A percentile compares a stretch with the other conserved stretches of the same genome.
These are phyloP conservation scores for Acrocalymma vagum DNA, from an alignment of 2,329 filamentous ascomycete species.

Conservation along the genomic window DNA sequence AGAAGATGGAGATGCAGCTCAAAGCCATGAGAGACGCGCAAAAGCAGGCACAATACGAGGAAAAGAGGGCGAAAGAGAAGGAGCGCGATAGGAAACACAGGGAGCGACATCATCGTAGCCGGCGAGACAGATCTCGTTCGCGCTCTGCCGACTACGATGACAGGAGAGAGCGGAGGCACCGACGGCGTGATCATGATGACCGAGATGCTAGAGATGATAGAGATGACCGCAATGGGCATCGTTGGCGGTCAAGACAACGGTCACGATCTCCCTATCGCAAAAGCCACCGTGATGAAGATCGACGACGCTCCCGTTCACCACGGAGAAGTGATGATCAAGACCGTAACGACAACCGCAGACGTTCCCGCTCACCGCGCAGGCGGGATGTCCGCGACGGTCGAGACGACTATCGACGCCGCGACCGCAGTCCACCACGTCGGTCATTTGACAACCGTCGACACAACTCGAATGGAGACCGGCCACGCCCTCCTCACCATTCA, in stretches of 20 bases:
- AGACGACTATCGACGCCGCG: conserved; percentile 27
- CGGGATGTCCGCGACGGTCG: conserved; percentile 25
- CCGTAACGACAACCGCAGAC: conserved; percentile 20
- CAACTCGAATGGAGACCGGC: conserved; percentile 13
- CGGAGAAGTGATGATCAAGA: conserved; percentile 22
- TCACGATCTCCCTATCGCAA: conserved; percentile 34
- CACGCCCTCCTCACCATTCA: conserved; percentile 10
- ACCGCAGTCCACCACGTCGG: conserved; percentile 24
- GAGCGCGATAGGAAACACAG: conserved; percentile 58
- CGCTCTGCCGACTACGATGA: conserved; percentile 38
- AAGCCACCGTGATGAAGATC: conserved; percentile 23
- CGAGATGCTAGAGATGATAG: conserved; percentile 9
- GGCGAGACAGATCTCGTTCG: conserved; percentile 47
- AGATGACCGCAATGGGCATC: conserved; percentile 24
- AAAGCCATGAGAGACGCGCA: conserved; percentile 68
- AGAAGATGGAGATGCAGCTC: conserved; percentile 71
- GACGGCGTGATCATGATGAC: conserved; percentile 27
- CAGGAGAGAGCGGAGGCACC: conserved; percentile 37
- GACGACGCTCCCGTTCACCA: conserved; percentile 24
- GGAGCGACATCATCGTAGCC: conserved; percentile 31
- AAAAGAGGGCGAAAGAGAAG: conserved; percentile 44
- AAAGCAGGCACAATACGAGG: conserved; percentile 47
- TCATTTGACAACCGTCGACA: conserved; percentile 20
- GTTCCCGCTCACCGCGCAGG: conserved; percentile 22
- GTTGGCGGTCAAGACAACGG: conserved; percentile 28